Percentiles rank a stretch among this genome's conserved stretches.
Conservation (phyloP, 2,329 filamentous ascomycete genomes). For the Plenodomus lindquistii region DNA sequence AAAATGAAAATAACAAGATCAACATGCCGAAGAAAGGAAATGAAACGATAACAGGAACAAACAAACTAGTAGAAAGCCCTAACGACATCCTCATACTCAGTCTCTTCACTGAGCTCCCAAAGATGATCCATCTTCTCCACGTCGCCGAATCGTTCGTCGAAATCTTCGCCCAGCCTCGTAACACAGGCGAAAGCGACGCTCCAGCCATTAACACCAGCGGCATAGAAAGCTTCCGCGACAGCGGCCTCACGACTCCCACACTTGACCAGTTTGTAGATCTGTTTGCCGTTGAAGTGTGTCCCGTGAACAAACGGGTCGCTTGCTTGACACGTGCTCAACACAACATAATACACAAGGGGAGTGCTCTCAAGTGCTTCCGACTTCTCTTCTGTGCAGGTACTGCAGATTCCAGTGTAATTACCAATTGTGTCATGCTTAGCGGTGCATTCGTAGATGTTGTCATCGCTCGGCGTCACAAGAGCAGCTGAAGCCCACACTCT, state of each 20-base stretch:
- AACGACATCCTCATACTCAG: conserved; percentile 16
- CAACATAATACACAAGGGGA: conserved; percentile 29
- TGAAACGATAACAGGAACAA: neutral
- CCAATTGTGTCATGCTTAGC: conserved; percentile 16
- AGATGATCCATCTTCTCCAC: conserved; percentile 27
- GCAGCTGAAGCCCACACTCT: conserved; percentile 36
- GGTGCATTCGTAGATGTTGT: conserved; percentile 32
- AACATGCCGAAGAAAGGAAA: neutral
- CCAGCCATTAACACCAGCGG: conserved; percentile 35
- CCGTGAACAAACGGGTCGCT: conserved; percentile 15
- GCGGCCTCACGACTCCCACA: conserved; percentile 41
- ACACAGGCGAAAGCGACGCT: conserved; percentile 39
- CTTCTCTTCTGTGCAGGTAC: conserved; percentile 32
- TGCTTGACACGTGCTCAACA: conserved; percentile 30
- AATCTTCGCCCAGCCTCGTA: conserved; percentile 27
- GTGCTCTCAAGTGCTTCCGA: conserved; percentile 27
- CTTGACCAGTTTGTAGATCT: conserved; percentile 36
- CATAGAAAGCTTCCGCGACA: conserved; percentile 32
- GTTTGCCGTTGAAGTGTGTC: conserved; percentile 16
- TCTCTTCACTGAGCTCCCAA: conserved; percentile 29
- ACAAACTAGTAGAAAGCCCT: conserved; percentile 35
- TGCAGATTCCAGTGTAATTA: conserved; percentile 21
- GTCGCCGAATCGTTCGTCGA: conserved; percentile 18
- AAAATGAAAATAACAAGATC: neutral
- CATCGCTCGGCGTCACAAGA: conserved; percentile 33